Evolutionary conservation across 371 early-diverging fungal species (phyloP).

Genomic region (Encephalitozoon hellem): DNA sequence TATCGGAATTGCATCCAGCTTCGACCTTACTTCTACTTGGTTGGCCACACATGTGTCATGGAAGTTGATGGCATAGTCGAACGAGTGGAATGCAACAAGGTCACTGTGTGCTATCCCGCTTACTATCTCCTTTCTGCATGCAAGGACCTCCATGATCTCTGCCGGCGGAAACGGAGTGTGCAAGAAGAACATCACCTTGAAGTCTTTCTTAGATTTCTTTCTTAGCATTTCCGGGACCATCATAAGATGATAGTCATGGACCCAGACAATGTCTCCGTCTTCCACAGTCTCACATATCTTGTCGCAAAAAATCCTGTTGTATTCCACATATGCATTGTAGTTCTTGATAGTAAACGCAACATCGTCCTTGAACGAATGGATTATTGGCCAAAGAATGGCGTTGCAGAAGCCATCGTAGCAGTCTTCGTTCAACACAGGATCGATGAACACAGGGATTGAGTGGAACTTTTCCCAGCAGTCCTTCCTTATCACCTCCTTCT

Average conservation of each 20-base stretch:
- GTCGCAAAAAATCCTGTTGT: conserved; percentile 78
- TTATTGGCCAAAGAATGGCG: conserved; percentile 81
- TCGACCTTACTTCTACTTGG: neutral
- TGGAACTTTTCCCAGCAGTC: conserved; percentile 71
- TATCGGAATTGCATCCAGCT: conserved; percentile 74
- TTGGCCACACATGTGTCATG: conserved; percentile 72
- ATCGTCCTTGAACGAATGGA: conserved; percentile 93
- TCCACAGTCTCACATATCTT: conserved; percentile 69
- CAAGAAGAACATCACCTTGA: conserved; percentile 91
- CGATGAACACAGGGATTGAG: conserved; percentile 86
- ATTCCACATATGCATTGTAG: conserved; percentile 86
- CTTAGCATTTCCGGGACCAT: conserved; percentile 77
- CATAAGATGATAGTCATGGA: conserved; percentile 99
- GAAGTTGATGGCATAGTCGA: conserved; percentile 95
- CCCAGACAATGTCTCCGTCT: conserved; percentile 90
- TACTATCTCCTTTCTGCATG: conserved; percentile 78
- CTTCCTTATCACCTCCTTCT: conserved; percentile 67
- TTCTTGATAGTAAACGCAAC: conserved; percentile 76
- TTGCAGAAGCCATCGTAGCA: conserved; percentile 99
- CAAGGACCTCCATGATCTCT: conserved; percentile 80
- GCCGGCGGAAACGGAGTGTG: conserved; percentile 93
- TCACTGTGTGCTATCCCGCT: conserved; percentile 76
- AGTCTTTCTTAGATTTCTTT: conserved; percentile 63
- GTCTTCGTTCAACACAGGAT: conserved; percentile 80
- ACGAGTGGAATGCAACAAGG: conserved; percentile 91